Percentiles rank a stretch among this genome's conserved stretches.
Conservation (phyloP, 495 filamentous ascomycete species). For the Daldinia bambusicola region DNA sequence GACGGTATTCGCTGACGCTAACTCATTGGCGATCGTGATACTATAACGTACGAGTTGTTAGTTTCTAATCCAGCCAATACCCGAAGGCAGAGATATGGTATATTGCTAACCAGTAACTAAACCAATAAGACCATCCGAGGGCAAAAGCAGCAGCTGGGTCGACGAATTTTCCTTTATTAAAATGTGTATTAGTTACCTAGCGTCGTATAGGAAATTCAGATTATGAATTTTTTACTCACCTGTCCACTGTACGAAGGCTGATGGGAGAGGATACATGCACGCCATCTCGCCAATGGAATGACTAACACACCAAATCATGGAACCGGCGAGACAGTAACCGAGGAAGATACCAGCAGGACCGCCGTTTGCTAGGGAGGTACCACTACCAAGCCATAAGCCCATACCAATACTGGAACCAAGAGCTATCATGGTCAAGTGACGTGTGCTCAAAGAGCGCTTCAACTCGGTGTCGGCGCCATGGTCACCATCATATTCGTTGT, state of each 20-base stretch:
- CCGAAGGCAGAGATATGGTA: background rate
- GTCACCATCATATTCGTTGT: slow-evolving; percentile 5
- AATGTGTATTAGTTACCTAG: slow-evolving; percentile 1
- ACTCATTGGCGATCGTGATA: slow-evolving; percentile 72
- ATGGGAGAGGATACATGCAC: slow-evolving; percentile 70
- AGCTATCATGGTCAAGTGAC: slow-evolving; percentile 69
- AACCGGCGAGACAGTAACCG: slow-evolving; percentile 68
- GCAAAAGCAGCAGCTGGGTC: slow-evolving; percentile 74
- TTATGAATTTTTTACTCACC: slow-evolving; percentile 39
- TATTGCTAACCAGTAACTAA: slow-evolving; percentile 40
- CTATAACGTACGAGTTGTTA: slow-evolving; percentile 18
- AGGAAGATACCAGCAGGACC: slow-evolving; percentile 71
- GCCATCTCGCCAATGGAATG: slow-evolving; percentile 67
- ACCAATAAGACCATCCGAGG: slow-evolving; percentile 66
- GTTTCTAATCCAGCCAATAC: background rate
- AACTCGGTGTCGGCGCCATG: slow-evolving; percentile 41
- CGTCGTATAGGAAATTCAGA: background rate
- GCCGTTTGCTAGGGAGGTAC: slow-evolving; percentile 61
- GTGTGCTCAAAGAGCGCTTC: slow-evolving; percentile 49
- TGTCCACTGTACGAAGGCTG: slow-evolving; percentile 71
- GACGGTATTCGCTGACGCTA: slow-evolving; percentile 70
- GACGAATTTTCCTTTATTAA: slow-evolving; percentile 58
- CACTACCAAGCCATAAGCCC: slow-evolving; percentile 71
- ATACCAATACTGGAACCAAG: slow-evolving; percentile 73
- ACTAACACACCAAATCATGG: slow-evolving; percentile 64